A percentile compares a stretch with the other conserved stretches of the same genome.
Conservation (phyloP, 495 filamentous ascomycete genomes). For the Podospora bellae-mahoneyi region DNA sequence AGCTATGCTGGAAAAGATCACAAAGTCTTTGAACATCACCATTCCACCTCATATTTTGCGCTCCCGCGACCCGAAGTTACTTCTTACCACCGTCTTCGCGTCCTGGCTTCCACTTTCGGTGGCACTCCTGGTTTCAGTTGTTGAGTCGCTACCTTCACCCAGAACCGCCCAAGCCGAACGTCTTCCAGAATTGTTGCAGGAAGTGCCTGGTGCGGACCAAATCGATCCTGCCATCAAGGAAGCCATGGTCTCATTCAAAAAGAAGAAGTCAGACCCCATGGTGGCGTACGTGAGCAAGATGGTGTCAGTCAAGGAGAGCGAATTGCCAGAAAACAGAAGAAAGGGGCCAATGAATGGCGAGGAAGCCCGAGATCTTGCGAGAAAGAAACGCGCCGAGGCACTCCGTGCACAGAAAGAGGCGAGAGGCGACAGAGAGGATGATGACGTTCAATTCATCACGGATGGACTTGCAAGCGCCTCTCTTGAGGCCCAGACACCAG, state of each 20-base stretch:
- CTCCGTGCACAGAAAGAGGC: conserved; percentile 61
- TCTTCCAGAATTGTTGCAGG: conserved; percentile 70
- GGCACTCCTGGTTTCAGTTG: conserved; percentile 84
- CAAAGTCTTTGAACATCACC: conserved; percentile 80
- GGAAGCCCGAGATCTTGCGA: conserved; percentile 80
- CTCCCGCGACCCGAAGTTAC: conserved; percentile 75
- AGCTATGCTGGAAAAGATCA: conserved; percentile 84
- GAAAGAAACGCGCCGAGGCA: conserved; percentile 85
- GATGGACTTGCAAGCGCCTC: conserved; percentile 35
- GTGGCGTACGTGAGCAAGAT: conserved; percentile 98
- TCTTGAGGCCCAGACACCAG: conserved; percentile 48
- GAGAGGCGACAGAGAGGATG: conserved; percentile 26
- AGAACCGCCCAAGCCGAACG: conserved; percentile 76
- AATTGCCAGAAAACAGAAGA: conserved; percentile 76
- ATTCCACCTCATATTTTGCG: conserved; percentile 80
- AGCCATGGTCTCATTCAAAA: conserved; percentile 79
- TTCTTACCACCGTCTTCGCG: conserved; percentile 81
- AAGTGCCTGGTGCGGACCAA: conserved; percentile 71
- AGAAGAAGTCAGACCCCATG: conserved; percentile 64
- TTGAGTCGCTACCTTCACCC: conserved; percentile 89
- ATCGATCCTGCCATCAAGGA: conserved; percentile 65
- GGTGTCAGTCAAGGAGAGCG: conserved; percentile 89
- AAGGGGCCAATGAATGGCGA: conserved; percentile 75
- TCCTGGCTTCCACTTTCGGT: conserved; percentile 93
- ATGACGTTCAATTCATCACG: conserved; percentile 30